Evolutionary conservation across 192 early-diverging fungal genomes (phyloP), one percentile per base, ranked within the genome.

Genomic region (Pilaira anomala): DNA sequence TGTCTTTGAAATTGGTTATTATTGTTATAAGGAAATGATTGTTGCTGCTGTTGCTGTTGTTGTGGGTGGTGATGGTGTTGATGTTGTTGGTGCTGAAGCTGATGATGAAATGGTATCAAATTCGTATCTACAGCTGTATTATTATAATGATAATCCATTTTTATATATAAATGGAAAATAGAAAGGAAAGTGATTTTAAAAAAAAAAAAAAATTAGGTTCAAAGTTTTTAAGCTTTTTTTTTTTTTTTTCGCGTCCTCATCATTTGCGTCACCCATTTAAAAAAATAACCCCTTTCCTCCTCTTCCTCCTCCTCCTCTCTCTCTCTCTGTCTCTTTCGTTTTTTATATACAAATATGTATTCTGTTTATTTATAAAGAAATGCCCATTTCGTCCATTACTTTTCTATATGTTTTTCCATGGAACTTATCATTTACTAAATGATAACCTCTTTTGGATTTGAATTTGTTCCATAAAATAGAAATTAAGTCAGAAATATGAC

Each of bases 331-430:
- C 1, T 14, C 16, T 46, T 46, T 14, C 13, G 0, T 18, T 46
- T 46, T n/a, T 55, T 55, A 30, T 33, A 16, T 19, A 22, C 28
- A 22, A 55, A 28, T 55, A 55, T 29, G 24, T 36, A 19, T 29
- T 11, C 14, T 36, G 33, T 54, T 54, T 54, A 30, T 30, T 55
- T 55, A 36, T 29, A 33, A 55, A 18, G 30, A 55, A 45, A 45
- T 57, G 25, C 46, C 19, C 54, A 65, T 67, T 45, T 61, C 60
- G 51, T 66, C 44, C 30, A 52, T 52, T 41, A 33, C 57, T 64
- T 46, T 3, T 48, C 64, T 52, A 33, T 48, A 59, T 21, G 46
- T 39, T 25, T 57, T 63, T 16, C 68, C 28, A 28, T 63, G 56
- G 19, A 26, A 13, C 41, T 64, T 58, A 18, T 52, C 48, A 19